phyloP scores from a whole-genome alignment of 2,329 filamentous ascomycete species.

The Epichloe elymi region DNA sequence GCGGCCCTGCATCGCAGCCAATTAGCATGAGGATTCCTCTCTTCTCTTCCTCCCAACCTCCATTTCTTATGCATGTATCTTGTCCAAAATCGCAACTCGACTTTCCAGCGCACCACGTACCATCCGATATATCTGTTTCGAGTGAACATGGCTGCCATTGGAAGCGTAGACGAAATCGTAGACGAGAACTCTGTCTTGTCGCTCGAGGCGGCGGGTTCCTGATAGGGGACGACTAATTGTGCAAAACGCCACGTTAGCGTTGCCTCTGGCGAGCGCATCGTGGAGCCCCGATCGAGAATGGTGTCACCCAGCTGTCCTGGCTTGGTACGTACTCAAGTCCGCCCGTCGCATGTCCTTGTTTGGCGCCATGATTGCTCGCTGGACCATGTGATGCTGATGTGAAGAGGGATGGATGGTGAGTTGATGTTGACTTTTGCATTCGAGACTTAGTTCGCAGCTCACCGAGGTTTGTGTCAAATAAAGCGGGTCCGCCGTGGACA shows the following conservation, averaged over 20 bases:
- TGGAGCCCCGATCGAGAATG: neutral
- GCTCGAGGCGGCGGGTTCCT: slow-evolving; percentile 56
- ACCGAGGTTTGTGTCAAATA: neutral
- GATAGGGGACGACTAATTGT: slow-evolving; percentile 65
- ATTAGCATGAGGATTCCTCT: neutral
- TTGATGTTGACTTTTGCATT: neutral
- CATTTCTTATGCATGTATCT: too few relatives aligned
- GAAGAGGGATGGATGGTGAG: neutral
- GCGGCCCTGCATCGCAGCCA: slow-evolving; percentile 41
- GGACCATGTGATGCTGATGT: slow-evolving; percentile 1
- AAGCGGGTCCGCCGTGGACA: slow-evolving; percentile 1
- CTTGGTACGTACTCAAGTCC: slow-evolving; percentile 27
- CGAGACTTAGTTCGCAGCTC: neutral
- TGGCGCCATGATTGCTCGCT: slow-evolving; percentile 22
- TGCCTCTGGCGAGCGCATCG: neutral
- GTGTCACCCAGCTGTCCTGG: neutral
- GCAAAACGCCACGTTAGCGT: neutral
- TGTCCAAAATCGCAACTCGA: neutral
- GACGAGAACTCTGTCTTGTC: slow-evolving; percentile 57
- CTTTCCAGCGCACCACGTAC: slow-evolving; percentile 24
- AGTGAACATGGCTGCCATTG: slow-evolving; percentile 93
- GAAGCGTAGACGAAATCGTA: slow-evolving; percentile 63
- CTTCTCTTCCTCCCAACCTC: too few relatives aligned
- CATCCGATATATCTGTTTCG: slow-evolving; percentile 70
- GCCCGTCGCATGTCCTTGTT: slow-evolving; percentile 30